phyloP scores from a whole-genome alignment of 768 basidiomycete genomes.

The Trametes gibbosa region DNA sequence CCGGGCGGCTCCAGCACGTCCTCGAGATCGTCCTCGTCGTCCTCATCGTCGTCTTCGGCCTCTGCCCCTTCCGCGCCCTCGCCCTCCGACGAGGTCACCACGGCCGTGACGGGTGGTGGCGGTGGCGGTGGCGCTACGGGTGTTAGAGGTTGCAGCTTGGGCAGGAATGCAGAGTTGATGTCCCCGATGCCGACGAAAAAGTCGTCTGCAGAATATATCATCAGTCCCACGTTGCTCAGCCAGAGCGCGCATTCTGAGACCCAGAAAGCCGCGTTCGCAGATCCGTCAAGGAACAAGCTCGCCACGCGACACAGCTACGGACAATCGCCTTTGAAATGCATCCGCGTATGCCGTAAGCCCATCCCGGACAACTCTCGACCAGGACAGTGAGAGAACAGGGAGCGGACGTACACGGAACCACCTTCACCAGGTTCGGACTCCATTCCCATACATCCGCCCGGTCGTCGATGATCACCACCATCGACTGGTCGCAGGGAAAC shows the following conservation, averaged over 20 bases:
- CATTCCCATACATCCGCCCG: conserved; percentile 98
- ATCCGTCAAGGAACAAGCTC: no score
- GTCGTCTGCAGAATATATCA: conserved; percentile 61
- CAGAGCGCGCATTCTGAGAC: no score
- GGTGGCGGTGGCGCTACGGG: conserved; percentile 27
- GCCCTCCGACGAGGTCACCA: neutral
- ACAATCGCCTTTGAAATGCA: no score
- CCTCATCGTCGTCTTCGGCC: conserved; percentile 6
- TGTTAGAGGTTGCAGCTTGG: conserved; percentile 63
- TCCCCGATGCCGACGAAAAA: conserved; percentile 98
- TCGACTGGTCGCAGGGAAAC: conserved; percentile 95
- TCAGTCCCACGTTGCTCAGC: neutral
- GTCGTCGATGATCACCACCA: conserved; percentile 99
- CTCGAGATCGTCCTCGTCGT: conserved; percentile 13
- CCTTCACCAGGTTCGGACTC: conserved; percentile 95
- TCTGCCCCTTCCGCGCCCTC: neutral
- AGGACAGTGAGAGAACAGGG: neutral
- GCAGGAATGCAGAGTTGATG: conserved; percentile 93
- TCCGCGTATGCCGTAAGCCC: no score
- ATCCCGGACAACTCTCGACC: no score
- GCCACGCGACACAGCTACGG: no score
- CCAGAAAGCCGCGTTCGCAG: no score
- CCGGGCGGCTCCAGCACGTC: conserved; percentile 4
- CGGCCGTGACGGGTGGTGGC: conserved; percentile 6
- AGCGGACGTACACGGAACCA: conserved; percentile 79